Conservation (phyloP, 1,284 basidiomycete genomes). For the Apiotrichum domesticum region DNA sequence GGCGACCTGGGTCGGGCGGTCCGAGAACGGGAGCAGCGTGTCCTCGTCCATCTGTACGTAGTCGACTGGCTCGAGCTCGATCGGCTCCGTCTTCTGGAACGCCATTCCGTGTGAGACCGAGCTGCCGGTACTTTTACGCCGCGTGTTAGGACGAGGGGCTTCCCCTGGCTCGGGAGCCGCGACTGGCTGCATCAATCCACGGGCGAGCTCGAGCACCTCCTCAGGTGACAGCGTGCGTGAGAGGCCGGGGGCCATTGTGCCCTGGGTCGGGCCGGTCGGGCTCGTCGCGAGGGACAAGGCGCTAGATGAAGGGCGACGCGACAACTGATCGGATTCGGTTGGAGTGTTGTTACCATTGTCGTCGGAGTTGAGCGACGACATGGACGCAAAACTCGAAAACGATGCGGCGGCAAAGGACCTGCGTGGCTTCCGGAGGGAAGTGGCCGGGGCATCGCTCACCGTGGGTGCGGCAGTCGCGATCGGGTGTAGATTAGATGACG, state of each 20-base stretch:
- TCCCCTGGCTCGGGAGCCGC: constrained; percentile 26
- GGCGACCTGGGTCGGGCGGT: constrained; percentile 36
- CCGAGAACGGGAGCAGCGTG: constrained; percentile 40
- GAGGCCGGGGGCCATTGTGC: neutral
- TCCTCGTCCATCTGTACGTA: constrained; percentile 44
- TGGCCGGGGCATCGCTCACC: constrained; percentile 21
- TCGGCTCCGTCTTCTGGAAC: constrained; percentile 15
- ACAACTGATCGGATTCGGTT: neutral
- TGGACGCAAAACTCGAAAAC: constrained; percentile 23
- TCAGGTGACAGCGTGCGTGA: constrained; percentile 35
- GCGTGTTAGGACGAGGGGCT: neutral
- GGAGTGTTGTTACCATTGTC: too few species aligned
- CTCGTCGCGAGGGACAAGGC: constrained; percentile 5
- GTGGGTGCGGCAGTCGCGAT: neutral
- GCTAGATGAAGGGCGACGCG: constrained; percentile 5
- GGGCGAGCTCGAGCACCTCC: constrained; percentile 39
- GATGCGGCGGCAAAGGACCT: constrained; percentile 37
- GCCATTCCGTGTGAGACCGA: constrained; percentile 6
- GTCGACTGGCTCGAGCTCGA: constrained; percentile 45
- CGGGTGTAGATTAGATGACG: constrained; percentile 24
- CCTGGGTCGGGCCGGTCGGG: neutral
- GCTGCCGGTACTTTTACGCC: constrained; percentile 25
- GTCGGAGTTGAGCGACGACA: constrained; percentile 4
- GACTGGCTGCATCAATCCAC: constrained; percentile 34
- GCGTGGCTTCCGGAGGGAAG: constrained; percentile 26